Evolutionary conservation across 768 basidiomycete genomes (phyloP).

Genomic region (Fomitopsis serialis): DNA sequence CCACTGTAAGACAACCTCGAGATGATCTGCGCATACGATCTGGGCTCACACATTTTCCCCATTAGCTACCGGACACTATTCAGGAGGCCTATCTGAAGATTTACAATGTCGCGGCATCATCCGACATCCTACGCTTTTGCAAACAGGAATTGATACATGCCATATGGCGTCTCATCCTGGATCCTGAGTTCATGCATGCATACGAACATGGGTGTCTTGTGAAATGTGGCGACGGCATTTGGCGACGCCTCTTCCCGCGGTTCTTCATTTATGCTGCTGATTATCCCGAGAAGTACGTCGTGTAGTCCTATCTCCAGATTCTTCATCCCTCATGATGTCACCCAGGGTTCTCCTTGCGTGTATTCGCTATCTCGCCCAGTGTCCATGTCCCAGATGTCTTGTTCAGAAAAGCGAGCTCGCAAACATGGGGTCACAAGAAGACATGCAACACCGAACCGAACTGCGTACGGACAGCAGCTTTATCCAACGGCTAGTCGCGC

Average conservation of each 20-base stretch:
- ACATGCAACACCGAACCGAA: not conserved
- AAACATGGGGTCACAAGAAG: conserved; percentile 19
- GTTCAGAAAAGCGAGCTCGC: conserved; percentile 24
- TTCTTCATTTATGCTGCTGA: conserved; percentile 28
- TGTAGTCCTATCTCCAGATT: not conserved
- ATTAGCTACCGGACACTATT: conserved; percentile 31
- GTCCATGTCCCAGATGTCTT: conserved; percentile 35
- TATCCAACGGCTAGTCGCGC: conserved; percentile 2
- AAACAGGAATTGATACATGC: conserved; percentile 27
- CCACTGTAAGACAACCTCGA: conserved; percentile 31
- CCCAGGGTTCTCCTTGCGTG: conserved; percentile 30
- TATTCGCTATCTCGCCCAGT: conserved; percentile 33
- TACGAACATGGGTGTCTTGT: conserved; percentile 22
- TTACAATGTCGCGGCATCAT: conserved; percentile 1
- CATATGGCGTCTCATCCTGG: conserved; percentile 19
- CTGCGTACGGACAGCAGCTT: conserved; percentile 6
- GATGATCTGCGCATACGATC: too few relatives aligned
- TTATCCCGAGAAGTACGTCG: conserved; percentile 31
- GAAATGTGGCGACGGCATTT: conserved; percentile 22
- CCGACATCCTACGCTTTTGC: conserved; percentile 25
- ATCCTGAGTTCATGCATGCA: conserved; percentile 20
- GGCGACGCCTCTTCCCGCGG: conserved; percentile 19
- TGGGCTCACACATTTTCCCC: not conserved
- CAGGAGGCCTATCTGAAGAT: conserved; percentile 21
- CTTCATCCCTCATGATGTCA: not conserved